Conservation (phyloP, 768 basidiomycete genomes). For the Xerocomellus chrysenteron region DNA sequence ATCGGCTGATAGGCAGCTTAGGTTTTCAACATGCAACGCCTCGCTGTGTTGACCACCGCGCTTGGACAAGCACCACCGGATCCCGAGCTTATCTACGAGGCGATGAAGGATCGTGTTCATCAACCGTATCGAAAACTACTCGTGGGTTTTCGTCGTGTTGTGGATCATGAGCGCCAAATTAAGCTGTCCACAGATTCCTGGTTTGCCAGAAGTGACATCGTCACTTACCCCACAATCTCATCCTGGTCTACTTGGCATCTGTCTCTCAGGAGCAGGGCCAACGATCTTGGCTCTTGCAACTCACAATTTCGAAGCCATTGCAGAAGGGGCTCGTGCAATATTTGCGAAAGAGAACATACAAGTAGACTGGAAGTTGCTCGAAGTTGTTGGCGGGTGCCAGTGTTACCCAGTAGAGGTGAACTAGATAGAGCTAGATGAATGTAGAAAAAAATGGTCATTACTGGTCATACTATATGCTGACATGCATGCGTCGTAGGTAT, state of each 20-base stretch:
- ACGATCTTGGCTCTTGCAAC: conserved; percentile 96
- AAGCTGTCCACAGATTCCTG: conserved; percentile 71
- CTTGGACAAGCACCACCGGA: conserved; percentile 89
- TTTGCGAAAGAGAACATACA: conserved; percentile 72
- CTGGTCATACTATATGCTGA: conserved; percentile 14
- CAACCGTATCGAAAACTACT: conserved; percentile 92
- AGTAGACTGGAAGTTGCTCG: conserved; percentile 88
- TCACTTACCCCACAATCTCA: conserved; percentile 85
- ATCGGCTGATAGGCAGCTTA: conserved; percentile 31
- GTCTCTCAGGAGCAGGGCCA: conserved; percentile 96
- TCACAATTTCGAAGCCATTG: conserved; percentile 78
- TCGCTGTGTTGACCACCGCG: conserved; percentile 95
- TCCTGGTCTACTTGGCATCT: conserved; percentile 94
- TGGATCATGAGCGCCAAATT: background rate
- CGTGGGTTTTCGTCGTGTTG: conserved; percentile 44
- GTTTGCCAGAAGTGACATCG: conserved; percentile 89
- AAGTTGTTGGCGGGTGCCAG: conserved; percentile 53
- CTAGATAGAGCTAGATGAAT: conserved; percentile 6
- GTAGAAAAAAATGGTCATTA: conserved; percentile 18
- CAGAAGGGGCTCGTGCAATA: conserved; percentile 72
- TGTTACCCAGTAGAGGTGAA: conserved; percentile 11
- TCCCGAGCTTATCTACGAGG: conserved; percentile 95
- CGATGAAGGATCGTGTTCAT: conserved; percentile 98
- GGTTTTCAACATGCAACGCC: conserved; percentile 97
- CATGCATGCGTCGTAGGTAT: conserved; percentile 26